Evolutionary conservation across 371 early-diverging fungal species (phyloP).

Genomic region (Mucor piriformis): DNA sequence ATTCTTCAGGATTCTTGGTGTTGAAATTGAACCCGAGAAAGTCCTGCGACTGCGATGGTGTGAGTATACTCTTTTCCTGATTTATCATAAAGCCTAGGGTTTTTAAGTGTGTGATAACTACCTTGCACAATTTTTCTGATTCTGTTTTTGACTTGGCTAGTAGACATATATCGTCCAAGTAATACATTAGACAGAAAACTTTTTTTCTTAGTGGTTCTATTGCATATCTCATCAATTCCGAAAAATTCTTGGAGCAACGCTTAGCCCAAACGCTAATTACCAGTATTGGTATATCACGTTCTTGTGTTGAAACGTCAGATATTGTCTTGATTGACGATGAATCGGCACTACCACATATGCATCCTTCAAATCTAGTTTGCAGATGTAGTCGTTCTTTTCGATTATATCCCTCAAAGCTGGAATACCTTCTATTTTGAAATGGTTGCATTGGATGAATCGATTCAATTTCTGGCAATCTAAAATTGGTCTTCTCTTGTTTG

Average conservation of each 20-base stretch:
- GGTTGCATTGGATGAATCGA: slow-evolving; percentile 9
- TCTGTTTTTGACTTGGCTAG: slow-evolving; percentile 4
- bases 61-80: slow-evolving; percentile 7
- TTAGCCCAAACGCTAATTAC: slow-evolving; percentile 16
- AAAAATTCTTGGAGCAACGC: slow-evolving; percentile 8
- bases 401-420: too few relatives aligned
- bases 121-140: neutral
- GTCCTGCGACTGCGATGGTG: slow-evolving; percentile 9
- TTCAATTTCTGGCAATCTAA: slow-evolving; percentile 14
- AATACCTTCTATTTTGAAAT: slow-evolving; percentile 27
- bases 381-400: too few relatives aligned
- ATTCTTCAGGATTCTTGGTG: slow-evolving; percentile 2
- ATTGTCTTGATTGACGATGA: neutral
- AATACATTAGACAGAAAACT: slow-evolving; percentile 11
- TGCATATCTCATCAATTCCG: neutral
- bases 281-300: slow-evolving; percentile 15
- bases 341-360: slow-evolving; percentile 11
- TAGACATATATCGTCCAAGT: slow-evolving; percentile 18
- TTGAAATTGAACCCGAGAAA: slow-evolving; percentile 18
- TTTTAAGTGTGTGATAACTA: slow-evolving; percentile 5
- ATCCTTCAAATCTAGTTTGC: too few relatives aligned
- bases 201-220: slow-evolving; percentile 5
- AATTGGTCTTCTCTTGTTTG: slow-evolving; percentile 19
- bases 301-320: slow-evolving; percentile 4
- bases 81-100: slow-evolving; percentile 13